Evolutionary conservation across 2,329 filamentous ascomycete genomes (phyloP), one percentile per base, ranked within the genome.

Genomic region (Verticillium zaregamsianum): DNA sequence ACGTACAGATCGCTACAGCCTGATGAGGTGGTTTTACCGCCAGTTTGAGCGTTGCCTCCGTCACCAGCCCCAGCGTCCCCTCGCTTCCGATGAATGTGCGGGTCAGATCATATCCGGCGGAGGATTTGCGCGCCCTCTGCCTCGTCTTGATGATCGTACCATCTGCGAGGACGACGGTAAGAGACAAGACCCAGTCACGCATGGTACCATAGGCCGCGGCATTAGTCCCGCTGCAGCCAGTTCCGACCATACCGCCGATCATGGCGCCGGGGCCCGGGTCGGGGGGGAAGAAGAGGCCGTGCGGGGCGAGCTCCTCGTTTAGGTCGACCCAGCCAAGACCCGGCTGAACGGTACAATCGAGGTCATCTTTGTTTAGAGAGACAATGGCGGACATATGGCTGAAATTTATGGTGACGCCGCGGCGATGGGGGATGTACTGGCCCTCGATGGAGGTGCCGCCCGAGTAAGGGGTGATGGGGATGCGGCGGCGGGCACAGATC

Each of bases 151-250:
- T 87, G 37, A 93, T 76, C 0, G 90, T 92, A 25, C 92, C 91
- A 73, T 95, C 91, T 2, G 91, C 90, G 59, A 96, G 81, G 1
- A 96, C 91, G 2, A 95, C 89, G 0, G 91, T 95, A 57, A 96
- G 78, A 58, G 86, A 90, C 11, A 94, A 76, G 1, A 95, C 91
- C 91, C 91, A 96, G 71, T 96, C 92, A 60, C 90, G 86, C 91
- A 95, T 95, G 0, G 91, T 95, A 59, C 91, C 92, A 71, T 95
- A 95, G 57, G 90, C 83, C 72, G 92, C 92, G 3, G 91, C 86
- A 72, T 96, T 95, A 2, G 91, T 95, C 57, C 92, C 92, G 63
- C 80, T 82, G 71, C 80, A 83, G 57, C 80, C 80, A 7, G 89
- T 91, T 2, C 86, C 87, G 4, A 91, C 84, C 88, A 91, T 91